Evolutionary conservation across 2,329 filamentous ascomycete species (phyloP).

Genomic region (Botryotinia calthae): DNA sequence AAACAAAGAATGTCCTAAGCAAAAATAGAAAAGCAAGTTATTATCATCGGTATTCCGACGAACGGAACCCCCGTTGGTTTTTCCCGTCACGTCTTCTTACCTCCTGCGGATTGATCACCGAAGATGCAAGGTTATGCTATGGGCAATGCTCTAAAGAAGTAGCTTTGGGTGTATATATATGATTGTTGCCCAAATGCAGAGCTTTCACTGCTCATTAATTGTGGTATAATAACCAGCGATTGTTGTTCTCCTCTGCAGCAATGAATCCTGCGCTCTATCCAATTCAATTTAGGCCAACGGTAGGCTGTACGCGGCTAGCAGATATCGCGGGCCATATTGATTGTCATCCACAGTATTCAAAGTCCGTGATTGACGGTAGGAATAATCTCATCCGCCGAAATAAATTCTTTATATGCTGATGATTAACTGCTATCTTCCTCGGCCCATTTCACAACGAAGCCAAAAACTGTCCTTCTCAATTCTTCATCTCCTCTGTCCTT

Average conservation of each 20-base stretch:
- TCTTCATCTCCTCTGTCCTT: constrained; percentile 82
- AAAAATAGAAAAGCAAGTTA: background rate
- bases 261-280: background rate
- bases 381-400: background rate
- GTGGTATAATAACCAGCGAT: background rate
- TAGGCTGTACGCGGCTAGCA: background rate
- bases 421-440: background rate
- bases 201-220: background rate
- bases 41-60: background rate
- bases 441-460: constrained; percentile 36
- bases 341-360: background rate
- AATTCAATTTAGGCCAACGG: background rate
- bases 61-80: background rate
- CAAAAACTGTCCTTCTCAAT: constrained; percentile 70
- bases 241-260: background rate
- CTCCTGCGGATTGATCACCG: background rate
- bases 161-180: background rate
- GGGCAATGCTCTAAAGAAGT: background rate
- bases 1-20: background rate
- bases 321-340: background rate
- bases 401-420: background rate
- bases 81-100: background rate
- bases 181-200: background rate
- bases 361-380: background rate
- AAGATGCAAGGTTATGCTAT: background rate